Conservation (phyloP, 1,284 basidiomycete species). For the Ganoderma multipileum region DNA sequence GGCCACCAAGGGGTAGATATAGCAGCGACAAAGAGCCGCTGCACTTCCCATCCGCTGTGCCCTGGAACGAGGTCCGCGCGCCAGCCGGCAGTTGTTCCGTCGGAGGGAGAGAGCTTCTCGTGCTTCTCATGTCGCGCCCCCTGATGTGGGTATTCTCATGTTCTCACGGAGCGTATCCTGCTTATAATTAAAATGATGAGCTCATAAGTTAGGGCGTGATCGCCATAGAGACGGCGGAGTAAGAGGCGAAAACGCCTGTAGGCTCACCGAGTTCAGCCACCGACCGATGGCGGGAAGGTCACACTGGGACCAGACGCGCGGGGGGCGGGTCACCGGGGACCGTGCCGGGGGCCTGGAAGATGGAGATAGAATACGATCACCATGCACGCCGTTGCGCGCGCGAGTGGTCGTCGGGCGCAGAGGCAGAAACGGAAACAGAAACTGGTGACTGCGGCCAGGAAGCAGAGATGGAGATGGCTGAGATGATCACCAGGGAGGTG, state of each 20-base stretch:
- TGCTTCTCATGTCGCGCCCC: not conserved
- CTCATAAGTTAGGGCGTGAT: not conserved
- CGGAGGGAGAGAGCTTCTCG: not conserved
- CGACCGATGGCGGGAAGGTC: not conserved
- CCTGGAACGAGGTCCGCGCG: not conserved
- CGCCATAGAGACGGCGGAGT: not conserved
- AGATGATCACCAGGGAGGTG: slow-evolving; percentile 19
- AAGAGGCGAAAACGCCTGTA: not conserved
- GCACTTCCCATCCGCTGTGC: not conserved
- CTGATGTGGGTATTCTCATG: not conserved
- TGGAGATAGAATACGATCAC: slow-evolving; percentile 20
- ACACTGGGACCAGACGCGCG: not conserved
- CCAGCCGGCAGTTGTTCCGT: not conserved
- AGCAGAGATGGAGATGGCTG: slow-evolving; percentile 2
- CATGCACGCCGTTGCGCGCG: slow-evolving; percentile 13
- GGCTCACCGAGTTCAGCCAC: not conserved
- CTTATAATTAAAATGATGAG: not conserved
- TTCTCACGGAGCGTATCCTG: not conserved
- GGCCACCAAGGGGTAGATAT: not conserved
- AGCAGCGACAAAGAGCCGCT: not conserved
- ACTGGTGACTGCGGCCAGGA: not conserved
- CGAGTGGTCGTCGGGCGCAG: not conserved
- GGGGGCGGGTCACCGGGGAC: not conserved
- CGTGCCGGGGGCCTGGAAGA: not conserved
- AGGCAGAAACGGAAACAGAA: not conserved